Conservation (phyloP, 2,329 filamentous ascomycete genomes). For the Sporothrix inflata region DNA sequence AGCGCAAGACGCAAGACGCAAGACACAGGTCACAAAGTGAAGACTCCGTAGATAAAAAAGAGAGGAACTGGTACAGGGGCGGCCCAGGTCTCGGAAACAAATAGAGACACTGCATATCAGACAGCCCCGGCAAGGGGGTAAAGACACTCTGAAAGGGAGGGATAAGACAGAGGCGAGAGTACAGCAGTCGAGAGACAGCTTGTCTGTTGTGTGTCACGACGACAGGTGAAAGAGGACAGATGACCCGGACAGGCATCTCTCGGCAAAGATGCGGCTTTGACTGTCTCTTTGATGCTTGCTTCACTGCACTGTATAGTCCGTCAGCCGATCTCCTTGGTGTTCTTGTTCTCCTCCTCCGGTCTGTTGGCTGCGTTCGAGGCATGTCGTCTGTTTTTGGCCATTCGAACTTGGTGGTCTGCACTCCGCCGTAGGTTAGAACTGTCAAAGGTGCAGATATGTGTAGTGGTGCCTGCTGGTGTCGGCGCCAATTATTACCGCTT, state of each 20-base stretch:
- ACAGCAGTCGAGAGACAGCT: neutral
- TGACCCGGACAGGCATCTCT: neutral
- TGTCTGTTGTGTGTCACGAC: too few species aligned
- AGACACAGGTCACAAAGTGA: neutral
- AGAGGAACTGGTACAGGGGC: neutral
- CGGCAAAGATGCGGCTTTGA: neutral
- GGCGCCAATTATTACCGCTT: conserved; percentile 22
- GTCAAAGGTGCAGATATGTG: neutral
- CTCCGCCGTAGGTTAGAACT: too few species aligned
- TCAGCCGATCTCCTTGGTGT: neutral
- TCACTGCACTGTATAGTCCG: neutral
- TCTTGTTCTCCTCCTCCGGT: neutral
- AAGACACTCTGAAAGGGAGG: neutral
- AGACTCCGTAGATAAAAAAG: neutral
- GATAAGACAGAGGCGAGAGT: neutral
- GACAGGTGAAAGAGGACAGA: neutral
- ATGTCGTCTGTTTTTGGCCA: neutral
- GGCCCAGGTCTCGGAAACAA: conserved; percentile 1
- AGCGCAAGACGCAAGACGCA: conserved; percentile 7
- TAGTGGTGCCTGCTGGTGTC: neutral
- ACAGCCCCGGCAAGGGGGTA: conserved; percentile 2
- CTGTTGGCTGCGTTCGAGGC: neutral
- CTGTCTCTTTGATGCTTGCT: neutral
- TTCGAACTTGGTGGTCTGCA: neutral
- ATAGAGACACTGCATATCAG: conserved; percentile 16